Percentiles rank a stretch among this genome's conserved stretches.
Conservation (phyloP, 371 early-diverging fungal genomes). For the Saksenaea vasiformis region DNA sequence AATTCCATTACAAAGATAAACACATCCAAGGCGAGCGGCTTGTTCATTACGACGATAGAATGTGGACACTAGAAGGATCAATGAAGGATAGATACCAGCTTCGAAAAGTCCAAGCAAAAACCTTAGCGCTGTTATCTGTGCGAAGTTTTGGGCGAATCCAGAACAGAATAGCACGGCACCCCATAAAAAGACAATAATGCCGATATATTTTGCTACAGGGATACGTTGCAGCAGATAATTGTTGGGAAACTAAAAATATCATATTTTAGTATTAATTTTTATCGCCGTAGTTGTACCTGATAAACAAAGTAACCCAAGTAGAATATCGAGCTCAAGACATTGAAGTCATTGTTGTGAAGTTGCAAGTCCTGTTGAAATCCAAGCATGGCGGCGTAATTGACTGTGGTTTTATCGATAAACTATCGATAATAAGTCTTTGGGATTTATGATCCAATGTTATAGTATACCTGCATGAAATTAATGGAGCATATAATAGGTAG, state of each 20-base stretch:
- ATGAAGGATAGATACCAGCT: constrained; percentile 28
- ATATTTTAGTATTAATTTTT: neutral
- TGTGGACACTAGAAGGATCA: constrained; percentile 19
- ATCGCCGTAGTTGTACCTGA: constrained; percentile 22
- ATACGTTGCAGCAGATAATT: constrained; percentile 41
- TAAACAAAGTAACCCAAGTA: constrained; percentile 37
- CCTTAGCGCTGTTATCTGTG: constrained; percentile 40
- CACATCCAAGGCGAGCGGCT: constrained; percentile 18
- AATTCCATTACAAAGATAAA: constrained; percentile 29
- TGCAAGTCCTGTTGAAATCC: constrained; percentile 30
- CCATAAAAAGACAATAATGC: constrained; percentile 35
- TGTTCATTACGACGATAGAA: constrained; percentile 30
- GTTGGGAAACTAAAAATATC: constrained; percentile 44
- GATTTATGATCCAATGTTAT: neutral
- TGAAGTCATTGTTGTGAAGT: constrained; percentile 20
- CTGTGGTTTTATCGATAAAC: constrained; percentile 39
- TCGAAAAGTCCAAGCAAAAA: constrained; percentile 36
- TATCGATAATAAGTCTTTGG: neutral
- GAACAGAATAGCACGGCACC: constrained; percentile 31
- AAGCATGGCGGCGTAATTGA: constrained; percentile 32
- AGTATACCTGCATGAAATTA: constrained; percentile 36
- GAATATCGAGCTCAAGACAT: constrained; percentile 34
- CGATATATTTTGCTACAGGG: constrained; percentile 35
- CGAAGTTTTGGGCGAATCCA: constrained; percentile 25
- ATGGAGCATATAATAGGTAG: constrained; percentile 40